Conservation (phyloP, 352 stramenopile species). For the Phytophthora sojae region DNA sequence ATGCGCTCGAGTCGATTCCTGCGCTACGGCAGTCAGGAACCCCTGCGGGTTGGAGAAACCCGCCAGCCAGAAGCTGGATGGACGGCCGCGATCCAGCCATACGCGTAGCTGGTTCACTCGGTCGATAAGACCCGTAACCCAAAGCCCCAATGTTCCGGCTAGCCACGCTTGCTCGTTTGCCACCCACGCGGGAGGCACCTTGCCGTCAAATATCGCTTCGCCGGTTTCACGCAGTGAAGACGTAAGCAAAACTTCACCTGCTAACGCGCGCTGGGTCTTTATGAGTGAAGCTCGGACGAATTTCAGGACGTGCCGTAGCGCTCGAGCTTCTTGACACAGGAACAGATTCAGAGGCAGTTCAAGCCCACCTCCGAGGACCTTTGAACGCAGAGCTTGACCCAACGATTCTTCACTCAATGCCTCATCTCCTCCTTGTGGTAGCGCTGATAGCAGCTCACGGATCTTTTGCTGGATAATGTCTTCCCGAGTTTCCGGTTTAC, state of each 20-base stretch:
- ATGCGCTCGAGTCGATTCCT: conserved; percentile 78
- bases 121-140: conserved; percentile 72
- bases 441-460: conserved; percentile 54
- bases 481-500: conserved; percentile 56
- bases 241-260: conserved; percentile 70
- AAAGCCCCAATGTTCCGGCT: conserved; percentile 68
- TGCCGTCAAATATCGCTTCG: conserved; percentile 77
- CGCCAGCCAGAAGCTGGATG: conserved; percentile 78
- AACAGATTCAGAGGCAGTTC: conserved; percentile 83
- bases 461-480: conserved; percentile 70
- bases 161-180: conserved; percentile 81
- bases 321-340: conserved; percentile 76
- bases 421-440: conserved; percentile 62
- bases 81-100: conserved; percentile 72
- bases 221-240: conserved; percentile 58
- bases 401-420: conserved; percentile 45
- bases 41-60: conserved; percentile 82
- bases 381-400: conserved; percentile 46
- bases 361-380: conserved; percentile 64
- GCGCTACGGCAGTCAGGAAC: conserved; percentile 80
- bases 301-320: conserved; percentile 62
- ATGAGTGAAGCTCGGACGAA: conserved; percentile 62
- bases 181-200: conserved; percentile 65
- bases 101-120: conserved; percentile 61
- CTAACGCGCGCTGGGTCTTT: conserved; percentile 64